Base-by-base conservation (phyloP, 768 basidiomycete genomes). In the Dioszegia hungarica region DNA sequence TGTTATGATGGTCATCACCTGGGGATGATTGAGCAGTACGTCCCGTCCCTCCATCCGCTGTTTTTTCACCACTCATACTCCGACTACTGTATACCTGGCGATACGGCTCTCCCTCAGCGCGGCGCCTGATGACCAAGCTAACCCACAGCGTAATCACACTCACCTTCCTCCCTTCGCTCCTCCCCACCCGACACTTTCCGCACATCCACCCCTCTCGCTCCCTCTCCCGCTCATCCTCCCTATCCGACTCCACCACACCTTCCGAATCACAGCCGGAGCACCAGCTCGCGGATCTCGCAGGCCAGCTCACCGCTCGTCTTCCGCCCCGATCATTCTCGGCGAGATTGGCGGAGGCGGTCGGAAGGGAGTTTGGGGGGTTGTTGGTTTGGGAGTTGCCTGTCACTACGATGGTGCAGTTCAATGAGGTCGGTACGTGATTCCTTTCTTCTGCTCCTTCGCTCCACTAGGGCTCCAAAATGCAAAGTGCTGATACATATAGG, bases 1-100 rank as follows among this genome's bases (percentile, higher is more conserved):
- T 70, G 68, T 50, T 70, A 70, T 63, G 68, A 67, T 47, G 69
- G 69, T 5, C 59, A 66, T 36, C 62, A 67, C 41, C 37, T 62
- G 11, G 69, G 63, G 0, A 37, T 66, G 63, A 67, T 71, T 19
- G 66, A 71, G 28, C 69, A 71, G 69, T 71, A 41, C 56, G 68
- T 63, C 36, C 11, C 5, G 14, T 37, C 25, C 25, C 6, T 24
- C n/a, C n/a, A n/a, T n/a, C n/a, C n/a, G n/a, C n/a, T n/a, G n/a
- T n/a, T n/a, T n/a, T n/a, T n/a, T n/a, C n/a, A n/a, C n/a, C n/a
- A n/a, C n/a, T n/a, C n/a, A n/a, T n/a, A n/a, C n/a, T n/a, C n/a
- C n/a, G n/a, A n/a, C n/a, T n/a, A n/a, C n/a, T n/a, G n/a, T n/a
- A n/a, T n/a, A n/a, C n/a, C n/a, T n/a, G n/a, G n/a, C n/a, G n/a